These are phyloP conservation scores for Colletotrichum magnum DNA, from an alignment of 2,329 filamentous ascomycete genomes.

Conservation along the genomic window DNA sequence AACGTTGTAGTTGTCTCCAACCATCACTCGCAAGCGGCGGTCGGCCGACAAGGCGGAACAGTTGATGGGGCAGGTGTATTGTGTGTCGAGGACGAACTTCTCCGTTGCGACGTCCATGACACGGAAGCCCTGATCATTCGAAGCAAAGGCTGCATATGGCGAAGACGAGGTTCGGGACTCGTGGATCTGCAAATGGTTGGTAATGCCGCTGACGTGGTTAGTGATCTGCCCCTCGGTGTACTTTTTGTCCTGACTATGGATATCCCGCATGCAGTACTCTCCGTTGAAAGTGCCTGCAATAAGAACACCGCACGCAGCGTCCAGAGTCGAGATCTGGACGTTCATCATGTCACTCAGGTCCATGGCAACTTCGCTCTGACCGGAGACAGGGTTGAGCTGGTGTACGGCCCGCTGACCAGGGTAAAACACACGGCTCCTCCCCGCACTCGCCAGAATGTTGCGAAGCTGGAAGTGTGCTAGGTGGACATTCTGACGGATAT, in stretches of 20 bases:
- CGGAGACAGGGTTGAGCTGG: conserved; percentile 66
- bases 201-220: conserved; percentile 67
- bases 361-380: conserved; percentile 60
- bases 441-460: conserved; percentile 71
- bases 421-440: conserved; percentile 70
- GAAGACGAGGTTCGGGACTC: conserved; percentile 64
- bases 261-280: conserved; percentile 64
- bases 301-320: conserved; percentile 67
- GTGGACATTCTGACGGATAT: conserved; percentile 66
- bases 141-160: conserved; percentile 72
- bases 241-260: conserved; percentile 57
- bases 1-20: conserved; percentile 77
- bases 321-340: conserved; percentile 64
- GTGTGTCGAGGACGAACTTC: conserved; percentile 66
- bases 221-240: conserved; percentile 64
- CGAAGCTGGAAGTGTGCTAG: conserved; percentile 78
- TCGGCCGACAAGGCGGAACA: conserved; percentile 81
- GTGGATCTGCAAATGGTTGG: conserved; percentile 75
- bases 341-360: conserved; percentile 56
- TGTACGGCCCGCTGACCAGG: conserved; percentile 64
- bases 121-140: conserved; percentile 73
- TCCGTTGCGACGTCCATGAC: conserved; percentile 72
- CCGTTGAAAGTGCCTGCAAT: conserved; percentile 72
- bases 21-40: conserved; percentile 78
- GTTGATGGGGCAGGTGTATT: conserved; percentile 76